Evolutionary conservation across 106 monocot species (phyloP).

Genomic region (Gastrodia elata): DNA sequence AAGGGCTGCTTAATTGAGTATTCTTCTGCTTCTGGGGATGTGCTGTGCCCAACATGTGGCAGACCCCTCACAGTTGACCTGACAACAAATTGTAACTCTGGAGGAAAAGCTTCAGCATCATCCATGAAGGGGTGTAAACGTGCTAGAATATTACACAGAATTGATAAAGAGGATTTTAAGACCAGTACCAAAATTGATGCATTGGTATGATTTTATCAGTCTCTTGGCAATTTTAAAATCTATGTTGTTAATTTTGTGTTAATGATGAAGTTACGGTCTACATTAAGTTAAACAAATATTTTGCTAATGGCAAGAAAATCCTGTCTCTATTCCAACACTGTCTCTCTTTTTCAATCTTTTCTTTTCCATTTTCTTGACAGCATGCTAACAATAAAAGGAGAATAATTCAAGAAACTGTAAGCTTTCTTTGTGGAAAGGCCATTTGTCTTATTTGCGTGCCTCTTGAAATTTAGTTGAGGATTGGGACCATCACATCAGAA

Average conservation of each 20-base stretch:
- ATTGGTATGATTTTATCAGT: conserved; percentile 33
- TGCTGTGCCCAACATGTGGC: conserved; percentile 70
- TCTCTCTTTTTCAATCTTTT: neutral
- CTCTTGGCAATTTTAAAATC: neutral
- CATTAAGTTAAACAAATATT: neutral
- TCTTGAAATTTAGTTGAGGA: too few relatives aligned
- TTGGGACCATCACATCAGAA: too few relatives aligned
- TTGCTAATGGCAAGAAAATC: neutral
- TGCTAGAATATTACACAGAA: conserved; percentile 51
- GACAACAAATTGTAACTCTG: conserved; percentile 24
- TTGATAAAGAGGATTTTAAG: conserved; percentile 46
- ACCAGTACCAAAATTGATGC: conserved; percentile 94
- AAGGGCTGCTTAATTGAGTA: conserved; percentile 68
- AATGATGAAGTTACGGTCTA: neutral
- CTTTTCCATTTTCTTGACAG: neutral
- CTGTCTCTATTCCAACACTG: neutral
- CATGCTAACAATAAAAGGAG: neutral
- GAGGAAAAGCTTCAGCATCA: conserved; percentile 19
- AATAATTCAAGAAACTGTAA: neutral
- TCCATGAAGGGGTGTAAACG: conserved; percentile 34
- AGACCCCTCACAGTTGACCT: conserved; percentile 75
- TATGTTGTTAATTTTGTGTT: neutral
- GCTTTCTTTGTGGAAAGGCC: too few relatives aligned
- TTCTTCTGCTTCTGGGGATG: conserved; percentile 30
- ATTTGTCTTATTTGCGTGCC: too few relatives aligned